Base-by-base conservation (phyloP, 2,329 filamentous ascomycete species). In the Biscogniauxia marginata region DNA sequence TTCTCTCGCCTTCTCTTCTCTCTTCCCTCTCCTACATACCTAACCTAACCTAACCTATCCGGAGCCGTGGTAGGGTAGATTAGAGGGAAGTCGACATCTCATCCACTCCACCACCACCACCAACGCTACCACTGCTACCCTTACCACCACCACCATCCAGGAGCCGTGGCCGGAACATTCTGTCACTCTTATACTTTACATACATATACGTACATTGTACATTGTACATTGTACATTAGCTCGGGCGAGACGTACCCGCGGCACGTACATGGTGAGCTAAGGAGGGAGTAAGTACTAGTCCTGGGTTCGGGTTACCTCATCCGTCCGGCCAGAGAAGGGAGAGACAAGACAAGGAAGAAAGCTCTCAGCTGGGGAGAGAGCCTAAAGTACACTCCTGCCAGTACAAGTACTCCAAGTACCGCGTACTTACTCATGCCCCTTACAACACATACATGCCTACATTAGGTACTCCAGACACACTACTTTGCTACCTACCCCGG, bases 91-190 rank as follows among this genome's bases (percentile, higher is more conserved):
- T n/a, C n/a, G n/a, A n/a, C n/a, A n/a, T n/a, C n/a, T n/a, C 46
- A 53, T 30, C 53, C n/a, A n/a, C n/a, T 58, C 58, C 54, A 55
- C 50, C 46, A 58, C 55, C 53, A 54, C 55, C 58, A 62, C 58
- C 60, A 56, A 53, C 54, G 58, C 54, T 60, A 34, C 30, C 3
- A 11, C 11, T 13, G 16, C 11, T 3, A 34, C 8, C 11, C 13
- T 16, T 9, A 39, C 30, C 30, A 39, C 30, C 30, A 39, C n/a
- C 30, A 39, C 13, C 13, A 39, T 16, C 30, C 13, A 39, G n/a
- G 30, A 39, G 30, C 30, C n/a, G 30, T 39, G 30, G 30, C 30
- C 30, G 30, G 30, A 39, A 39, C 30, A 39, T 39, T 39, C 30
- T 39, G 30, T 39, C 30, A 39, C 13, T n/a, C 30, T 39, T 39